phyloP scores from a whole-genome alignment of 2,329 filamentous ascomycete species.

The Whalleya microplaca region DNA sequence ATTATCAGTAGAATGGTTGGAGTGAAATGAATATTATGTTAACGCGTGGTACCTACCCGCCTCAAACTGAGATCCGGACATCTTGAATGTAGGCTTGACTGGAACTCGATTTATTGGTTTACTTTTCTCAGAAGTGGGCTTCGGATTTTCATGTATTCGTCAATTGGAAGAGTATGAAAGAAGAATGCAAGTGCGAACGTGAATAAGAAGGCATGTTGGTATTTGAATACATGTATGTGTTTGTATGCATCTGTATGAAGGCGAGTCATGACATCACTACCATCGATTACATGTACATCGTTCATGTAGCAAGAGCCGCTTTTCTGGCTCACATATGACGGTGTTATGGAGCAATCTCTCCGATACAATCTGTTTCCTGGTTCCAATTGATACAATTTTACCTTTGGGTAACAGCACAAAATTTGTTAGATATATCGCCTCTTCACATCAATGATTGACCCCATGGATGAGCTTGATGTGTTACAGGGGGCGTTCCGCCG shows the following conservation, averaged over 20 bases:
- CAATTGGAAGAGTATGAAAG: neutral
- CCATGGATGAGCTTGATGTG: too few species aligned
- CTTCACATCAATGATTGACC: too few species aligned
- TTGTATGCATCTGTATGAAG: slow-evolving; percentile 14
- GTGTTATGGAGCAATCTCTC: slow-evolving; percentile 22
- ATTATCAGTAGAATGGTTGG: neutral
- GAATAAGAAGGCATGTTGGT: slow-evolving; percentile 6
- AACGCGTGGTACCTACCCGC: slow-evolving; percentile 31
- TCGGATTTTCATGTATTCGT: neutral
- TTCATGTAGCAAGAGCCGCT: slow-evolving; percentile 21
- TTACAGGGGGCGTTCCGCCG: too few species aligned
- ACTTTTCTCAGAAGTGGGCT: neutral
- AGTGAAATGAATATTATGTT: neutral
- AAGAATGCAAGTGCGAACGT: neutral
- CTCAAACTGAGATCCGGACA: slow-evolving; percentile 41
- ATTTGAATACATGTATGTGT: slow-evolving; percentile 3
- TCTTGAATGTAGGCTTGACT: slow-evolving; percentile 10
- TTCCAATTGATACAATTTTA: too few species aligned
- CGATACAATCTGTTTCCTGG: too few species aligned
- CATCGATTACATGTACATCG: slow-evolving; percentile 23
- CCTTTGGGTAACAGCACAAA: too few species aligned
- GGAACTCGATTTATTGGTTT: neutral
- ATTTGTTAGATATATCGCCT: too few species aligned
- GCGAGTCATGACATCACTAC: slow-evolving; percentile 35
- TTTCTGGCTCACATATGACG: slow-evolving; percentile 30